phyloP scores from a whole-genome alignment of 805 yeast genomes.

The Candida maltosa region DNA sequence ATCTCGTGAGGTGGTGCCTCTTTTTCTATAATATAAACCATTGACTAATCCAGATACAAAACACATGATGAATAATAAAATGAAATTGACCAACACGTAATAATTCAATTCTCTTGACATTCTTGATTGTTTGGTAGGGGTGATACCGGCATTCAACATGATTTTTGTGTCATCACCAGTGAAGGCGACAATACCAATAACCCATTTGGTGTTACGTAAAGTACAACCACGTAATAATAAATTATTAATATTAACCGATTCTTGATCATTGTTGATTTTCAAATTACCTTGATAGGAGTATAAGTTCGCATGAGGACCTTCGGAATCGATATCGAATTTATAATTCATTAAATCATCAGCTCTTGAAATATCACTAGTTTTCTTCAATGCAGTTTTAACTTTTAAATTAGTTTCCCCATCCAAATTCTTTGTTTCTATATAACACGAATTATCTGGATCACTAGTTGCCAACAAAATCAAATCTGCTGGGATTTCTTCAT shows the following conservation, averaged over 20 bases:
- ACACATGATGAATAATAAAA: constrained; percentile 62
- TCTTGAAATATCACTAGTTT: constrained; percentile 42
- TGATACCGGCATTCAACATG: constrained; percentile 75
- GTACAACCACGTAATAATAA: constrained; percentile 71
- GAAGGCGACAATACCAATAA: constrained; percentile 68
- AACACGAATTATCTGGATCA: constrained; percentile 66
- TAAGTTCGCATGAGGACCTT: constrained; percentile 78
- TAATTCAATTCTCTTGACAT: constrained; percentile 70
- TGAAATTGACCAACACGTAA: constrained; percentile 66
- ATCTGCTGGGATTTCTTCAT: constrained; percentile 80
- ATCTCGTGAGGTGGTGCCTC: constrained; percentile 49
- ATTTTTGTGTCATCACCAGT: constrained; percentile 81
- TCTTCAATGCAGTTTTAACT: constrained; percentile 69
- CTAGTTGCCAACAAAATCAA: constrained; percentile 64
- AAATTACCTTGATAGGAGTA: constrained; percentile 75
- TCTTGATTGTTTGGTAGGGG: constrained; percentile 75
- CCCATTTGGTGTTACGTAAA: constrained; percentile 83
- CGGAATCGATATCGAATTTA: constrained; percentile 71
- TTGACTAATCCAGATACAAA: constrained; percentile 67
- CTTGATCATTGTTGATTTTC: constrained; percentile 32
- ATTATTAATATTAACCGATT: constrained; percentile 68
- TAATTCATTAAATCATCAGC: constrained; percentile 38
- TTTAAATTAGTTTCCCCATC: constrained; percentile 63
- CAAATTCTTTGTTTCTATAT: constrained; percentile 49
- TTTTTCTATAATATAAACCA: constrained; percentile 57